Evolutionary conservation across 1,284 basidiomycete species (phyloP).

Genomic region (Bondarzewia mesenterica): DNA sequence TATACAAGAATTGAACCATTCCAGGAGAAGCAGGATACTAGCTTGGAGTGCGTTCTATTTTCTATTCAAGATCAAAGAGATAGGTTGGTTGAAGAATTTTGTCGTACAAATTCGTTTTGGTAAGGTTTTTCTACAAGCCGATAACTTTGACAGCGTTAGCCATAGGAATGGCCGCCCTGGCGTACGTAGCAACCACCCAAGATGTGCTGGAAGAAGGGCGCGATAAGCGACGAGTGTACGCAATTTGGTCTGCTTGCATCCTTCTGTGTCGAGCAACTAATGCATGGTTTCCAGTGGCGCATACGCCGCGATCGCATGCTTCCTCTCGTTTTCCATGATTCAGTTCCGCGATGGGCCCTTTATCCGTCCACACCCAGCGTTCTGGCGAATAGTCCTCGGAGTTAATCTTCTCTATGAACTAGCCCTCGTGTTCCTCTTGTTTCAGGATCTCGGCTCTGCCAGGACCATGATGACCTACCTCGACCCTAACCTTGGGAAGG

Average conservation of each 20-base stretch:
- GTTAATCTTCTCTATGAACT: conserved; percentile 77
- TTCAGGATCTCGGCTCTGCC: conserved; percentile 76
- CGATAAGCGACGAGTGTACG: conserved; percentile 73
- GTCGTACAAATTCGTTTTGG: conserved; percentile 5
- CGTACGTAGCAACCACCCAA: conserved; percentile 72
- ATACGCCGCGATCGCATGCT: conserved; percentile 55
- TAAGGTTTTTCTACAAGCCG: conserved; percentile 77
- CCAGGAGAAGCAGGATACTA: conserved; percentile 74
- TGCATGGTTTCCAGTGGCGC: conserved; percentile 35
- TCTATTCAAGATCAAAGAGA: conserved; percentile 8
- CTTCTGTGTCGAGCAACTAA: conserved; percentile 34
- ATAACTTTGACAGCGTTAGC: conserved; percentile 67
- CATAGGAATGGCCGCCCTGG: conserved; percentile 53
- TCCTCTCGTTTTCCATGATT: conserved; percentile 73
- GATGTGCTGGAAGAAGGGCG: conserved; percentile 72
- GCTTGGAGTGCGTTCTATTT: conserved; percentile 56
- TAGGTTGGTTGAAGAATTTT: too few species aligned
- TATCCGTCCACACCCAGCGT: conserved; percentile 38
- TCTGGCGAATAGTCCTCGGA: conserved; percentile 70
- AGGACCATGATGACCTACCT: conserved; percentile 70
- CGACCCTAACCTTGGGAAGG: conserved; percentile 61
- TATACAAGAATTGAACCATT: conserved; percentile 77
- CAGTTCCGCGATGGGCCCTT: conserved; percentile 79
- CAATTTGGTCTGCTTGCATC: conserved; percentile 11
- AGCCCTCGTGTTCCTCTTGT: conserved; percentile 71